phyloP scores from a whole-genome alignment of 2,329 filamentous ascomycete species.

The Ramularia collo-cygni region DNA sequence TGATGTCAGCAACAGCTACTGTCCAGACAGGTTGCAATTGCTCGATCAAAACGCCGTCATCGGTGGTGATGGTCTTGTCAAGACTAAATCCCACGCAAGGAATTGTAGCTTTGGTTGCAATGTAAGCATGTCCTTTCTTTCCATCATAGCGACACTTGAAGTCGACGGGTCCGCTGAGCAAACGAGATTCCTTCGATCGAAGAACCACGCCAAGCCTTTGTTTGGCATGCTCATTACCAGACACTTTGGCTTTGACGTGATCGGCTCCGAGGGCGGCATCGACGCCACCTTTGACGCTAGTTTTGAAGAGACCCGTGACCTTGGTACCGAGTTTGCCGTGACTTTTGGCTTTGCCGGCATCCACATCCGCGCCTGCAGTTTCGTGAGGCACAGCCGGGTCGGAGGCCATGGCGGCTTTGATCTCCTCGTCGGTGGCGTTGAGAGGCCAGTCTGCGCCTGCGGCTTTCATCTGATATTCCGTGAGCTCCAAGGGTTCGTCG shows the following conservation, averaged over 20 bases:
- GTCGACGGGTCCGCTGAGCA: conserved; percentile 60
- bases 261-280: conserved; percentile 66
- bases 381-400: conserved; percentile 42
- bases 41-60: conserved; percentile 40
- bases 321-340: conserved; percentile 44
- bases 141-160: conserved; percentile 67
- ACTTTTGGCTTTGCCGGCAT: conserved; percentile 42
- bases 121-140: conserved; percentile 64
- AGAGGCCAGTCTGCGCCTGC: conserved; percentile 50
- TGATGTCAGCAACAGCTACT: conserved; percentile 63
- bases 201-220: conserved; percentile 66
- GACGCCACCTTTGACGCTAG: conserved; percentile 64
- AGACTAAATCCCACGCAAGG: conserved; percentile 62
- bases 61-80: conserved; percentile 42
- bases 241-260: conserved; percentile 57
- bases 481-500: conserved; percentile 45
- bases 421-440: conserved; percentile 58
- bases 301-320: conserved; percentile 61
- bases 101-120: conserved; percentile 59
- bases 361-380: conserved; percentile 48
- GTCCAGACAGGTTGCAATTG: conserved; percentile 58
- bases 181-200: conserved; percentile 34
- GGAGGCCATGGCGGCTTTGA: conserved; percentile 52
- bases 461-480: conserved; percentile 44
- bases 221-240: conserved; percentile 55